phyloP scores from a whole-genome alignment of 805 yeast species.

The Ogataea parapolymorpha region DNA sequence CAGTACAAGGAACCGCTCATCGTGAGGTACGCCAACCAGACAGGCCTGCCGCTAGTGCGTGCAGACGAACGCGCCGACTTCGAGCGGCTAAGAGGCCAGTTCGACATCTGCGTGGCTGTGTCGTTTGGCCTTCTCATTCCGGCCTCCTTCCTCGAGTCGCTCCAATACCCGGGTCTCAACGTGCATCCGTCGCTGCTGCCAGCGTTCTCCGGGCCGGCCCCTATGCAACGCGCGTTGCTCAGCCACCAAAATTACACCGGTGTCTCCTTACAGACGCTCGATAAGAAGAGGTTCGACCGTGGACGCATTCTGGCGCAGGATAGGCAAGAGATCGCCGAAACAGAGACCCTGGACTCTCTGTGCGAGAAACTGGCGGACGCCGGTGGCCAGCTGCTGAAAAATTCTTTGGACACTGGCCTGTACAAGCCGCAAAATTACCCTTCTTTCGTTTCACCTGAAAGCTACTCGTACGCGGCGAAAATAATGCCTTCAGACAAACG shows the following conservation, averaged over 20 bases:
- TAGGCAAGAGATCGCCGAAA: conserved; percentile 34
- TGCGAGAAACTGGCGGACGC: conserved; percentile 48
- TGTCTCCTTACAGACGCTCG: conserved; percentile 84
- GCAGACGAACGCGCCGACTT: conserved; percentile 50
- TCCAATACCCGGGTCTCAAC: conserved; percentile 70
- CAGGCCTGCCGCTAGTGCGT: conserved; percentile 39
- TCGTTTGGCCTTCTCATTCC: conserved; percentile 89
- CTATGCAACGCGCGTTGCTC: conserved; percentile 75
- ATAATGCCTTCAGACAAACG: conserved; percentile 41
- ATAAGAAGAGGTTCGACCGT: conserved; percentile 79
- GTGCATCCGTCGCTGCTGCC: conserved; percentile 94
- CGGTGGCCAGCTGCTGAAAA: conserved; percentile 59
- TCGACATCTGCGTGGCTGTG: conserved; percentile 80
- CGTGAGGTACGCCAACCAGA: conserved; percentile 35
- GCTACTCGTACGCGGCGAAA: conserved; percentile 57
- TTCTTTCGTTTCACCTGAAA: conserved; percentile 25
- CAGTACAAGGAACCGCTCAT: conserved; percentile 52
- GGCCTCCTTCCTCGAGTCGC: conserved; percentile 41
- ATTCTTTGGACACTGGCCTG: conserved; percentile 38
- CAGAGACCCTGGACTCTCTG: conserved; percentile 46
- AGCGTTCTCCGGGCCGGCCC: conserved; percentile 80
- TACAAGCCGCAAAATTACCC: conserved; percentile 22
- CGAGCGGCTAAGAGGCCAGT: conserved; percentile 29
- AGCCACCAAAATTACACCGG: conserved; percentile 67
- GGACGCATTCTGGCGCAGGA: conserved; percentile 71